Evolutionary conservation across 2,329 filamentous ascomycete genomes (phyloP), one percentile per base, ranked within the genome.

Genomic region (Teratosphaeria gauchensis): DNA sequence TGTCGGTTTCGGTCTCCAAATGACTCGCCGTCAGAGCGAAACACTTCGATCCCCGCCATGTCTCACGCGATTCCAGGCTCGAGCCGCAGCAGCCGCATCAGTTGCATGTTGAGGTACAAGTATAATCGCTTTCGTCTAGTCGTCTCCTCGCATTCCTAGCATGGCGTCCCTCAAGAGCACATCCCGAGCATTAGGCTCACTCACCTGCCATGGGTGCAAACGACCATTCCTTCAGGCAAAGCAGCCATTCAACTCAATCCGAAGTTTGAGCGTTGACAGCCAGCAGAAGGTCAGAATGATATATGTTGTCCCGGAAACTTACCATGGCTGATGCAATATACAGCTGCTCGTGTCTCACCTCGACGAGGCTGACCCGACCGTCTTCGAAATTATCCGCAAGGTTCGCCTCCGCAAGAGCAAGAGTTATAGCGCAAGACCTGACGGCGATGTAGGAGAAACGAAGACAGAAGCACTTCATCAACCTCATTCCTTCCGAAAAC

Each of bases 381-480:
- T 97, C 65, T 95, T 86, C 73, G 85, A 89, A 56, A 96, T 97
- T 68, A 85, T 97, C 66, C 88, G 95, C 75, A 92, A 91, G 82
- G 91, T 95, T 76, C 51, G 55, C 59, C n/a, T 52, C 56, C 12
- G 28, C 24, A 54, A 31, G 51, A 21, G 38, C 24, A 52, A 28
- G 51, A 56, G 57, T 54, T 38, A 24, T n/a, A 48, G n/a, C 6
- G n/a, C 42, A 38, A 35, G 30, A 52, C 58, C 54, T 63, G 32
- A 66, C 55, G 58, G 54, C 28, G 35, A 53, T 54, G 33, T 54
- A 56, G 90, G 94, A 99, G 80, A 97, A 97, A 84, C 83, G 83
- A 66, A 84, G 94, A 66, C 94, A 99, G 76, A 95, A 96, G 76
- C 91, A 97, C 75, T 99, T 96, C 71, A 96, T 99, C 78, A 97